phyloP scores from a whole-genome alignment of 2,329 filamentous ascomycete genomes.

The Phaeosphaeria sp. region DNA sequence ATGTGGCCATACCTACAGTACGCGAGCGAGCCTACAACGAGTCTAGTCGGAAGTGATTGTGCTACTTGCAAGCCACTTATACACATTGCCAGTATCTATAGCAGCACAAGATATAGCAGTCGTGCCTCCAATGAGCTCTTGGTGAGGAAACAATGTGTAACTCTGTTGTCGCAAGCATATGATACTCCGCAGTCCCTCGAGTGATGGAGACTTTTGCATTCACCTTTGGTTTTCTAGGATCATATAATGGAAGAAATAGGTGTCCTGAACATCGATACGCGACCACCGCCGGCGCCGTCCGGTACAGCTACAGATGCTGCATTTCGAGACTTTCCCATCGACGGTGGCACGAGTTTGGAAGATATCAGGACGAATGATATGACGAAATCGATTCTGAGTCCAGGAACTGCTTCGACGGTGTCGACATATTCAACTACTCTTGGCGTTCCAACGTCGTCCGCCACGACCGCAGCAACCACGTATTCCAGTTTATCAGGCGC shows the following conservation, averaged over 20 bases:
- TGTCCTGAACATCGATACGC: constrained; percentile 6
- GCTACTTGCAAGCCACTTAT: constrained; percentile 1
- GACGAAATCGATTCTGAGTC: neutral
- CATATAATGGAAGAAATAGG: neutral
- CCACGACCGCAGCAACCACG: neutral
- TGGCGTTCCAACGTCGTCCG: neutral
- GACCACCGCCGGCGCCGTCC: neutral
- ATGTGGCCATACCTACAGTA: neutral
- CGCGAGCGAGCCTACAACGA: neutral
- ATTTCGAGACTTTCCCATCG: neutral
- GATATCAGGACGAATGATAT: neutral
- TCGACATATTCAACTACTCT: neutral
- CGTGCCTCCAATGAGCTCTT: constrained; percentile 1
- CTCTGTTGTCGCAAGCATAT: neutral
- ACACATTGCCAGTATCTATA: neutral
- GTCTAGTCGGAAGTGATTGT: constrained; percentile 3
- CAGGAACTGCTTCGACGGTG: neutral
- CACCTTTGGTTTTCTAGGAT: neutral
- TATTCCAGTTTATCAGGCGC: neutral
- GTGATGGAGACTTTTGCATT: neutral
- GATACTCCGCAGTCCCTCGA: neutral
- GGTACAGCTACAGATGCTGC: neutral
- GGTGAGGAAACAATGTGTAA: neutral
- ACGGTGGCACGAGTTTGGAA: neutral
- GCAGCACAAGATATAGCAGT: constrained; percentile 3